Evolutionary conservation across 2,329 filamentous ascomycete species (phyloP).

Genomic region (Nemania bipapillata): DNA sequence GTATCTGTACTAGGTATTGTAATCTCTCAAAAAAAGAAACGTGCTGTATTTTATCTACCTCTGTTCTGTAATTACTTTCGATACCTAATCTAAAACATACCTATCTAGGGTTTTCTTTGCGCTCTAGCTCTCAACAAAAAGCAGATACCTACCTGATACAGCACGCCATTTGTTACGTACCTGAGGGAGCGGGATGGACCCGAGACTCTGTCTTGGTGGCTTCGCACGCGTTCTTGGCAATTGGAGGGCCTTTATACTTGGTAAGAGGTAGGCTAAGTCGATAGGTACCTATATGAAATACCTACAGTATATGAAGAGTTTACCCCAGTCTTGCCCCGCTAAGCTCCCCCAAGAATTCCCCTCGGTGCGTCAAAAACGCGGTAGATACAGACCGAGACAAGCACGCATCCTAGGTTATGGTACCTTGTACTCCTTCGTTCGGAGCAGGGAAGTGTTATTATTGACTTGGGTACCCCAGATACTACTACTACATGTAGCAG

Average conservation of each 20-base stretch:
- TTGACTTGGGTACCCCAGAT: background rate
- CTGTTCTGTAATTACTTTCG: too few relatives aligned
- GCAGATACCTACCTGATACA: background rate
- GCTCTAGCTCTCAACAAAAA: background rate
- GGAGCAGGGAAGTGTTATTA: background rate
- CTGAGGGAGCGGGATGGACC: constrained; percentile 27
- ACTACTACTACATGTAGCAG: background rate
- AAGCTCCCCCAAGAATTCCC: background rate
- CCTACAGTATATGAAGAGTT: background rate
- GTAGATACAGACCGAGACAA: background rate
- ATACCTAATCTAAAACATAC: too few relatives aligned
- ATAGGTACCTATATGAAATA: background rate
- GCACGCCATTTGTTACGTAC: background rate
- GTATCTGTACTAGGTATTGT: too few relatives aligned
- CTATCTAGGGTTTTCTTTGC: too few relatives aligned
- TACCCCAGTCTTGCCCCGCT: constrained; percentile 29
- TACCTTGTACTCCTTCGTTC: background rate
- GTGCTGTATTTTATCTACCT: too few relatives aligned
- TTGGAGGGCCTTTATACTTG: background rate
- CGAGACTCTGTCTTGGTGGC: constrained; percentile 31
- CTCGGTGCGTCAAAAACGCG: background rate
- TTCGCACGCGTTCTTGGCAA: constrained; percentile 32
- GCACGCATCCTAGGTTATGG: background rate
- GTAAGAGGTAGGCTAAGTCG: background rate
- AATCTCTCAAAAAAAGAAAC: background rate